A percentile compares a stretch with the other conserved stretches of the same genome.
Evolutionary conservation across 2,329 filamentous ascomycete species (phyloP).

Genomic region (Furcasterigmium furcatum): DNA sequence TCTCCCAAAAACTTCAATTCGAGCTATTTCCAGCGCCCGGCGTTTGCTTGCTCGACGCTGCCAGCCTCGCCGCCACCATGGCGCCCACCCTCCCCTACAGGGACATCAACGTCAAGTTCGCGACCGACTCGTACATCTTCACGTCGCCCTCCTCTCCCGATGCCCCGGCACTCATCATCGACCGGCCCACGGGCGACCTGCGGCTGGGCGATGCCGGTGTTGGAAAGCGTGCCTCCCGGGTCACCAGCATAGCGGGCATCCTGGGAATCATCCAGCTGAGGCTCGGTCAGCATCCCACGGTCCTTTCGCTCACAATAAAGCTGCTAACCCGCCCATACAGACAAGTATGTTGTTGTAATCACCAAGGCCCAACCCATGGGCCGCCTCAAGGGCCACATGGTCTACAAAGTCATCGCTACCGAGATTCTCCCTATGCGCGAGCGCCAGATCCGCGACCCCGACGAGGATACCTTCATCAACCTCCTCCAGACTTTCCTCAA

Average conservation of each 20-base stretch:
- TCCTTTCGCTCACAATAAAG: not conserved
- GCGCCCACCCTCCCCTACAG: constrained; percentile 66
- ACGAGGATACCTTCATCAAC: constrained; percentile 87
- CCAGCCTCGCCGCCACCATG: constrained; percentile 22
- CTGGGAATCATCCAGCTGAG: constrained; percentile 90
- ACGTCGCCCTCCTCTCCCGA: constrained; percentile 91
- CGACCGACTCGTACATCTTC: constrained; percentile 91
- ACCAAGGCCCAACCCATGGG: constrained; percentile 91
- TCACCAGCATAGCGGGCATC: constrained; percentile 93
- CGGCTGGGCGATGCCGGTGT: constrained; percentile 78
- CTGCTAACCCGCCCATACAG: constrained; percentile 28
- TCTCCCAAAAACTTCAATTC: not conserved
- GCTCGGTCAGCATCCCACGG: constrained; percentile 60
- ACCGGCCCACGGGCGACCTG: constrained; percentile 88
- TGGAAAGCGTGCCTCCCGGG: constrained; percentile 66
- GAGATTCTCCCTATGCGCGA: constrained; percentile 94
- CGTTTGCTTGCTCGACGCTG: constrained; percentile 1
- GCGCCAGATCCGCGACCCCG: constrained; percentile 82
- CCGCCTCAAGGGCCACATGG: constrained; percentile 89
- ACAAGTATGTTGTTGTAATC: constrained; percentile 97
- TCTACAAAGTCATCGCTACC: constrained; percentile 88
- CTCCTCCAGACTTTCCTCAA: constrained; percentile 81
- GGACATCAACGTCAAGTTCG: constrained; percentile 95
- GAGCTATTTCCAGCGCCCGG: not conserved
- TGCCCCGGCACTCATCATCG: constrained; percentile 82